Conservation (phyloP, 2,329 filamentous ascomycete species). For the Monilinia laxa region DNA sequence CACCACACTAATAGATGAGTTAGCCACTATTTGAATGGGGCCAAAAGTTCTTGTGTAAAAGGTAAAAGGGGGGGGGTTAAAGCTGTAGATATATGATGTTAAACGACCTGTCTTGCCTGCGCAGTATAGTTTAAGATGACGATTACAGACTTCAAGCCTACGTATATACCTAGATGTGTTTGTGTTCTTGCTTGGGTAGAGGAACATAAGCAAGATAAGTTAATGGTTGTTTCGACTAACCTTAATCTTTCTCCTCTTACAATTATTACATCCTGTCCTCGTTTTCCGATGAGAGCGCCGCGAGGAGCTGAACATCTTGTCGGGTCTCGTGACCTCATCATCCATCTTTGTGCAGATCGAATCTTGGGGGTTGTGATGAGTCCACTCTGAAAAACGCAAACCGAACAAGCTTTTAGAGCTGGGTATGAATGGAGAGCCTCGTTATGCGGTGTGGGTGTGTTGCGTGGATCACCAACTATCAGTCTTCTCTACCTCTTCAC, state of each 20-base stretch:
- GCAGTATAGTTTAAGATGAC: not conserved
- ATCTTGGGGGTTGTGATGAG: too few relatives aligned
- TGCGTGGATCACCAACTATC: not conserved
- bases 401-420: not conserved
- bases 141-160: not conserved
- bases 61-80: not conserved
- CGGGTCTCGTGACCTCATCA: not conserved
- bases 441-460: not conserved
- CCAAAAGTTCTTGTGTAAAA: too few relatives aligned
- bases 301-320: conserved; percentile 15
- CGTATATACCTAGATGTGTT: not conserved
- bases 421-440: not conserved
- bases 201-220: too few relatives aligned
- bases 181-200: not conserved
- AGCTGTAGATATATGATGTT: not conserved
- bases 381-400: conserved; percentile 1
- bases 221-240: not conserved
- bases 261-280: conserved; percentile 19
- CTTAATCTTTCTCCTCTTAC: conserved; percentile 21
- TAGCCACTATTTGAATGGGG: conserved; percentile 21
- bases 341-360: conserved; percentile 5
- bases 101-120: not conserved
- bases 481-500: not conserved
- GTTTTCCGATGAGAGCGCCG: conserved; percentile 18
- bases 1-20: conserved; percentile 26